phyloP scores from a whole-genome alignment of 2,329 filamentous ascomycete species.

The Myriosclerotinia scirpicola region DNA sequence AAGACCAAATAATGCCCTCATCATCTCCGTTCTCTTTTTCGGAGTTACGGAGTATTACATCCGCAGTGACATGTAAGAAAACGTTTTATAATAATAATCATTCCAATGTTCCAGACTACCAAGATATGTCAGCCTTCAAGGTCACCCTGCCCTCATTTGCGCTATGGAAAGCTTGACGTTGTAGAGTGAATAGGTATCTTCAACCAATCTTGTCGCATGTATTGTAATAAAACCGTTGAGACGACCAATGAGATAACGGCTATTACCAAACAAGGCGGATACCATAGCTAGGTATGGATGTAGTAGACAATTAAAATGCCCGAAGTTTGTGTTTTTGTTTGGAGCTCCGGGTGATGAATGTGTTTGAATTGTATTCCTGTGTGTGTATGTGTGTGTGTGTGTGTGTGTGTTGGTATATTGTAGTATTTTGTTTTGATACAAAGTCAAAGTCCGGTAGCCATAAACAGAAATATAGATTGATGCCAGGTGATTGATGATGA shows the following conservation, averaged over 20 bases:
- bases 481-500: too few species aligned
- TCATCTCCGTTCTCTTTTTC: background rate
- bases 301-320: background rate
- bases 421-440: too few species aligned
- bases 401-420: too few species aligned
- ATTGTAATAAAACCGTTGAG: constrained; percentile 8
- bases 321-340: background rate
- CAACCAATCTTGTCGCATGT: background rate
- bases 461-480: too few species aligned
- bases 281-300: background rate
- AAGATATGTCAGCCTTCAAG: background rate
- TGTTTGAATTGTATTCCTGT: background rate
- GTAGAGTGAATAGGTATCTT: background rate
- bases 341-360: constrained; percentile 11
- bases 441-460: too few species aligned
- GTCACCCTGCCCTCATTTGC: background rate
- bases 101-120: background rate
- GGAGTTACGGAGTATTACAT: constrained; percentile 1
- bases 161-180: background rate
- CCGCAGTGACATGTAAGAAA: background rate
- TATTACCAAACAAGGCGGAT: constrained; percentile 12
- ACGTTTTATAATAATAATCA: background rate
- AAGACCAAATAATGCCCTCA: background rate
- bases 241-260: background rate
- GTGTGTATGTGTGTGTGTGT: too few species aligned